Conservation (phyloP, 1,139 yeast genomes). For the Geotrichum klebahnii region DNA sequence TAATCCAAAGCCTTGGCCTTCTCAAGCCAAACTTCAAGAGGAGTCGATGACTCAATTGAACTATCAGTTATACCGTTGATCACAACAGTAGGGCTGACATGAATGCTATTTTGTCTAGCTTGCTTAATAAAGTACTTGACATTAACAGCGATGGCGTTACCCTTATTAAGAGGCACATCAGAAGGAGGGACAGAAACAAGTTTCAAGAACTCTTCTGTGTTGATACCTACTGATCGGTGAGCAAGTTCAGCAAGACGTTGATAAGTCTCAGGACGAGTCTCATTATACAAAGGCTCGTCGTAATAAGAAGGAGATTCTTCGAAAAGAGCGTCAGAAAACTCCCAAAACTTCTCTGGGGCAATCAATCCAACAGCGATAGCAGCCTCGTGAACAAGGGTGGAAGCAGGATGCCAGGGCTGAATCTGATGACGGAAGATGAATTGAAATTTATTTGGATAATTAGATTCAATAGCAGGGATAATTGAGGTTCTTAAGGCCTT, state of each 20-base stretch:
- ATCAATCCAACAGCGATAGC: conserved; percentile 62
- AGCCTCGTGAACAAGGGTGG: conserved; percentile 66
- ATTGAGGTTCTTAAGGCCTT: conserved; percentile 51
- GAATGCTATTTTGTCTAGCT: conserved; percentile 74
- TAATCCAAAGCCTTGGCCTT: conserved; percentile 17
- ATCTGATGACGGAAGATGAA: conserved; percentile 54
- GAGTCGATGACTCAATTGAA: conserved; percentile 44
- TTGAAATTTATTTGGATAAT: conserved; percentile 52
- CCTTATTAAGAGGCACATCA: conserved; percentile 47
- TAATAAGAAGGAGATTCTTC: conserved; percentile 45
- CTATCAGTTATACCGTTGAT: conserved; percentile 59
- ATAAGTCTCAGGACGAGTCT: conserved; percentile 56
- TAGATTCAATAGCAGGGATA: conserved; percentile 50
- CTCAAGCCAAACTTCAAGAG: conserved; percentile 19
- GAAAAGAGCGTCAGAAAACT: conserved; percentile 54
- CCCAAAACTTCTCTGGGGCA: conserved; percentile 60
- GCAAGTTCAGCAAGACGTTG: conserved; percentile 54
- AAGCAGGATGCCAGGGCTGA: conserved; percentile 85
- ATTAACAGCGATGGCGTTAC: conserved; percentile 58
- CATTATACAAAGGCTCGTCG: conserved; percentile 56
- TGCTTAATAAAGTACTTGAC: conserved; percentile 69
- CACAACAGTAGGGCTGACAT: conserved; percentile 78
- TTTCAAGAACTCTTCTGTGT: conserved; percentile 32
- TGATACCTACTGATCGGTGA: conserved; percentile 38
- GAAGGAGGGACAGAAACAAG: conserved; percentile 34